Evolutionary conservation across 257 asterid species (phyloP).

Genomic region (Solanum etuberosum): DNA sequence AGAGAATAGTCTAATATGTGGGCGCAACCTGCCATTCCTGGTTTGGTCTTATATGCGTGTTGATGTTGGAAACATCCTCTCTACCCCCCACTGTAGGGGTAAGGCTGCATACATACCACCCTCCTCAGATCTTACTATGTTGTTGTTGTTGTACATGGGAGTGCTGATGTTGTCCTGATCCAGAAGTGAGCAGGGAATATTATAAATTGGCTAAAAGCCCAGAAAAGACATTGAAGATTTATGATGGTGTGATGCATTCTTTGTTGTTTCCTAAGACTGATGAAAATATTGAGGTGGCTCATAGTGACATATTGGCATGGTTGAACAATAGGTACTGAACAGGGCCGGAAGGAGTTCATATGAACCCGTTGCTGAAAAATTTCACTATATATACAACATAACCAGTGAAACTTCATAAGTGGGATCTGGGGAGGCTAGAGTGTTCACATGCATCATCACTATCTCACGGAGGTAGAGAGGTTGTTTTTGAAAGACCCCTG

Average conservation of each 20-base stretch:
- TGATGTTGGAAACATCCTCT: neutral
- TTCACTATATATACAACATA: neutral
- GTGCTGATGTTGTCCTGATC: slow-evolving; percentile 80
- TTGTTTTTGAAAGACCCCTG: too few relatives aligned
- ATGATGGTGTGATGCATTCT: slow-evolving; percentile 90
- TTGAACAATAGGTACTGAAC: slow-evolving; percentile 23
- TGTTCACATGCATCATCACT: neutral
- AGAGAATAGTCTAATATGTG: neutral
- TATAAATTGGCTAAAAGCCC: slow-evolving; percentile 49
- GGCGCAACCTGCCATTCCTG: neutral
- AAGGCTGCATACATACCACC: neutral
- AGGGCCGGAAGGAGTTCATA: neutral
- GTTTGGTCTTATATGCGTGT: neutral
- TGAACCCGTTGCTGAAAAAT: neutral
- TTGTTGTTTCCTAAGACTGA: slow-evolving; percentile 78
- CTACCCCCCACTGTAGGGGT: neutral
- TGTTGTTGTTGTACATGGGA: slow-evolving; percentile 10
- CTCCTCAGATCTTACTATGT: neutral
- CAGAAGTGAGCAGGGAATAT: slow-evolving; percentile 70
- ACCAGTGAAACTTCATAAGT: neutral
- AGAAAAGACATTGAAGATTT: slow-evolving; percentile 69
- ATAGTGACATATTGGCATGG: slow-evolving; percentile 57
- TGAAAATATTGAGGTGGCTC: slow-evolving; percentile 61
- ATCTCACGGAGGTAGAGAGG: neutral
- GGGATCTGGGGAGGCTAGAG: neutral